Conservation (phyloP, 139 green algal species). For the Tetradesmus lagerheimii region DNA sequence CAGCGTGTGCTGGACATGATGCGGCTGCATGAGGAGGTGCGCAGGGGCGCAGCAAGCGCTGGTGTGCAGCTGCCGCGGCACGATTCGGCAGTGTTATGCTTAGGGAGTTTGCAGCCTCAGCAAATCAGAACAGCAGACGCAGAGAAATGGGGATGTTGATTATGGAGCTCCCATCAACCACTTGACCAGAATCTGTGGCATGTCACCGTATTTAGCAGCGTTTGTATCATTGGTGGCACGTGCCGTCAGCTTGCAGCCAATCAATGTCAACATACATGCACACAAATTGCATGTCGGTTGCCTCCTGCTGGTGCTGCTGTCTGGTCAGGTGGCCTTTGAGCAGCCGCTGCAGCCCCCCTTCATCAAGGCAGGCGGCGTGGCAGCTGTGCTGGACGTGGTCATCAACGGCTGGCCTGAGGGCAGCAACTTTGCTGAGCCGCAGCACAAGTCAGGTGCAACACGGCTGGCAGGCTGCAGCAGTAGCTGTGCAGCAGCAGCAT, state of each 20-base stretch:
- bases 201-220: no score
- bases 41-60: no score
- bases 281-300: neutral
- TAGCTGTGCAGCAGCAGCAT: neutral
- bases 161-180: no score
- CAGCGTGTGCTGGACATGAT: neutral
- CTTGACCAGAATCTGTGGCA: no score
- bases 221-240: no score
- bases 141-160: no score
- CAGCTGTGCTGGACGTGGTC: neutral
- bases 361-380: neutral
- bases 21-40: neutral
- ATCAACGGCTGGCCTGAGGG: neutral
- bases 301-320: neutral
- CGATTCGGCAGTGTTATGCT: no score
- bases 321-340: neutral
- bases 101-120: no score
- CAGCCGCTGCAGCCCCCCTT: neutral
- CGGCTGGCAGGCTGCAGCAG: neutral
- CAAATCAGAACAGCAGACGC: no score
- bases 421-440: neutral
- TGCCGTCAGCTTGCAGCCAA: no score
- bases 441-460: neutral
- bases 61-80: no score
- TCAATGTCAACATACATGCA: no score